A percentile compares a stretch with the other conserved stretches of the same genome.
Conservation (phyloP, 2,329 filamentous ascomycete genomes). For the Xylaria sp. region DNA sequence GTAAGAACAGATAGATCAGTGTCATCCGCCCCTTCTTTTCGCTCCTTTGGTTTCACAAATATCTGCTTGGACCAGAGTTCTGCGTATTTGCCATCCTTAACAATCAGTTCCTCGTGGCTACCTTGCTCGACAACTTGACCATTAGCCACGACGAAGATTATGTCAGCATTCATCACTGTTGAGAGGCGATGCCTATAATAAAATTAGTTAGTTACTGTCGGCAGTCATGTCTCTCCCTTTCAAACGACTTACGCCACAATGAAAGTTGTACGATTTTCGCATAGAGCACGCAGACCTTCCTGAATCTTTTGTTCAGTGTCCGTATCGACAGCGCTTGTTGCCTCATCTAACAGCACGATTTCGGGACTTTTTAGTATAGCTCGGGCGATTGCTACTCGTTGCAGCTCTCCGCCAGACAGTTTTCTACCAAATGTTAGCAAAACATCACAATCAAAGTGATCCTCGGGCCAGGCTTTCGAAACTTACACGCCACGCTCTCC, state of each 20-base stretch:
- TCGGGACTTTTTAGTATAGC: conserved; percentile 79
- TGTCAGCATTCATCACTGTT: conserved; percentile 76
- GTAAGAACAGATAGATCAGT: conserved; percentile 18
- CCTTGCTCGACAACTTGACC: conserved; percentile 73
- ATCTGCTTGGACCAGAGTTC: conserved; percentile 74
- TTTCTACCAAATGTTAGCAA: conserved; percentile 55
- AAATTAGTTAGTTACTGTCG: conserved; percentile 37
- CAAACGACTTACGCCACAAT: conserved; percentile 68
- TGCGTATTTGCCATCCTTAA: conserved; percentile 69
- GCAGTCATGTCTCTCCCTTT: not conserved
- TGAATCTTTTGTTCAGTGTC: conserved; percentile 76
- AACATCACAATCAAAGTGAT: not conserved
- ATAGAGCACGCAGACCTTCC: conserved; percentile 67
- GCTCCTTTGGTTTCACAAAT: conserved; percentile 62
- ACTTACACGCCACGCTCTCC: conserved; percentile 63
- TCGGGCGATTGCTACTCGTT: conserved; percentile 75
- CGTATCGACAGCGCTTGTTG: conserved; percentile 80
- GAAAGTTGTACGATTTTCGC: conserved; percentile 72
- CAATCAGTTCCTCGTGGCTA: conserved; percentile 68
- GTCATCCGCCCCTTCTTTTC: conserved; percentile 44
- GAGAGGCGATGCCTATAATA: conserved; percentile 70
- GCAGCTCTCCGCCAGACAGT: conserved; percentile 73
- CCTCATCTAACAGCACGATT: conserved; percentile 81
- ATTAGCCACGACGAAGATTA: conserved; percentile 72
- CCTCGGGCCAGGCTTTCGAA: not conserved